Base-by-base conservation (phyloP, 1,139 yeast genomes). In the Kurtzmaniella quercitrusa region DNA sequence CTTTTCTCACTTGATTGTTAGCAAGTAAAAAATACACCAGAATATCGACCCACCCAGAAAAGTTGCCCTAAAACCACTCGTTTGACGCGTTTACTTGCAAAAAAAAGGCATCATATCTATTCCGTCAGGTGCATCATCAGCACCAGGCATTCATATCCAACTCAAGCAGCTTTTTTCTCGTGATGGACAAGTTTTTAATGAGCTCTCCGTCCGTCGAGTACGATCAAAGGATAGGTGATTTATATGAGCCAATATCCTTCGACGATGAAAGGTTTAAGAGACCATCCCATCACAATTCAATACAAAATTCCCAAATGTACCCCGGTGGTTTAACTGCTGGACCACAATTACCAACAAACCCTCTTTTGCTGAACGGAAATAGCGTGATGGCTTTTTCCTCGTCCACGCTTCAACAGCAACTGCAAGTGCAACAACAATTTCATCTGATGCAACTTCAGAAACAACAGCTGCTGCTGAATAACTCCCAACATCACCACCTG, bases 131-230 rank as follows among this genome's bases (percentile, higher is more conserved):
- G 34, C 34, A 30, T 30, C 34, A 14, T 30, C 5, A 30, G 34
- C 34, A 30, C 34, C 34, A 30, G 18, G 18, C 34, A 30, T 14
- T 26, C 30, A 26, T 26, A 11, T 26, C 30, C 30, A 26, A 26
- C 30, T 26, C 30, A 26, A 26, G 30, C n/a, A 26, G 12, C 30
- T 26, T 30, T 16, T 30, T 30, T 14, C 18, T 16, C 18, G 5
- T 32, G 16, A 71, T 71, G 76, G 76, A 71, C 45, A 68, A 70
- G 50, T 70, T 61, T 51, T 63, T 71, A 42, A 62, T 71, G 68
- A 69, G 76, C 56, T 68, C 74, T 33, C 77, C 76, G 17, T 58
- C 68, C n/a, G 38, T 39, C 40, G 45, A 42, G 26, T 21, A 39
- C 23, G 37, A 34, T 14, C 37, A 34, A 19, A 34, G 37, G 37